Evolutionary conservation across 208 protist species (phyloP).

Genomic region (Acanthamoeba castellanii): DNA sequence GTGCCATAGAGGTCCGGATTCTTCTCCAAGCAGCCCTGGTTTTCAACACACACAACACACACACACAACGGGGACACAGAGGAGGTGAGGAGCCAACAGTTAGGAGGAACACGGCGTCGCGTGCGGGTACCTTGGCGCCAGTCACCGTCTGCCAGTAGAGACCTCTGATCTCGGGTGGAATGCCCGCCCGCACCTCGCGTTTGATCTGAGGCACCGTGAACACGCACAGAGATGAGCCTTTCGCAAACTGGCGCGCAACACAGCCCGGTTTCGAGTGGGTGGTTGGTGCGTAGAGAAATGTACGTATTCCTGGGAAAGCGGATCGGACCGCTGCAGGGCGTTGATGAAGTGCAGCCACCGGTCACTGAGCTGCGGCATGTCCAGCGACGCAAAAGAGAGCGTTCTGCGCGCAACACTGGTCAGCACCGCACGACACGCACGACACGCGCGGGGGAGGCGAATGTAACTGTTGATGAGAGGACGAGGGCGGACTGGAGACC

Average conservation of each 20-base stretch:
- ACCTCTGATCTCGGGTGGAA: neutral
- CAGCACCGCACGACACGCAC: neutral
- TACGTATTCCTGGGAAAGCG: neutral
- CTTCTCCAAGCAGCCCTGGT: constrained; percentile 41
- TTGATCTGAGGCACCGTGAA: neutral
- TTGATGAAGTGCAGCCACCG: neutral
- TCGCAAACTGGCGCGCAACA: neutral
- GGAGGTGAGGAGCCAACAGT: neutral
- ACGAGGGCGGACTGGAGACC: neutral
- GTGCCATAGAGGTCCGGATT: constrained; percentile 25
- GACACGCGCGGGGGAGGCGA: neutral
- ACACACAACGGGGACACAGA: neutral
- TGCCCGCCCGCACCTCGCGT: constrained; percentile 49
- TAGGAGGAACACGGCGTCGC: neutral
- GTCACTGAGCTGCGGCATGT: neutral
- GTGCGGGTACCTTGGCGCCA: neutral
- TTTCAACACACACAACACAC: no score
- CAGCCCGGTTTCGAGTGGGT: no score
- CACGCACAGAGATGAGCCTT: neutral
- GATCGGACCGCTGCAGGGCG: neutral
- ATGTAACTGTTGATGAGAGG: neutral
- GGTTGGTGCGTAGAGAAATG: no score
- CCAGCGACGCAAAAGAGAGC: neutral
- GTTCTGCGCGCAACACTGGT: neutral
- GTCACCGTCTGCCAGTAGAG: constrained; percentile 45